Evolutionary conservation across 2,329 filamentous ascomycete species (phyloP).

Genomic region (Grosmannia huntii): DNA sequence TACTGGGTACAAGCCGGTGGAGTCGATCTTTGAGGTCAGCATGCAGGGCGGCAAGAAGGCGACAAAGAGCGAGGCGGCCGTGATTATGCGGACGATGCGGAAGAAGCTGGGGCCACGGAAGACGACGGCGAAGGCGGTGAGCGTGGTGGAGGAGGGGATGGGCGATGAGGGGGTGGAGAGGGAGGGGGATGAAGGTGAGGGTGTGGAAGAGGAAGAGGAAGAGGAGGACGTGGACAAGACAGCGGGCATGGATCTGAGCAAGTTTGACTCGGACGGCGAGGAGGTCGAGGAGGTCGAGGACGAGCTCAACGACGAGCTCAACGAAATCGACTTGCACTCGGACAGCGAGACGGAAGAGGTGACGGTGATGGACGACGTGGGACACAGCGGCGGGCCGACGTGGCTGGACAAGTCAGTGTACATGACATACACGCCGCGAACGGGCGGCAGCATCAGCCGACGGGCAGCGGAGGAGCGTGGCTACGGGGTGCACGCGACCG

Average conservation of each 20-base stretch:
- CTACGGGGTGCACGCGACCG: constrained; percentile 83
- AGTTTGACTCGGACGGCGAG: constrained; percentile 22
- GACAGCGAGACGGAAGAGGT: constrained; percentile 41
- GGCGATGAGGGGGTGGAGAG: constrained; percentile 23
- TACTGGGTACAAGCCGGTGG: constrained; percentile 74
- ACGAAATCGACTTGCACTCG: constrained; percentile 21
- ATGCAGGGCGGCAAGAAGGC: constrained; percentile 53
- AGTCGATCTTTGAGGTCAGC: constrained; percentile 94
- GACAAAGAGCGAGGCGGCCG: constrained; percentile 50
- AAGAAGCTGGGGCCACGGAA: constrained; percentile 53
- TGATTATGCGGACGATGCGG: constrained; percentile 62
- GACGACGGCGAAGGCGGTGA: constrained; percentile 31
- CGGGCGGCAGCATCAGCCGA: constrained; percentile 38
- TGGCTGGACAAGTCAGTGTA: constrained; percentile 84
- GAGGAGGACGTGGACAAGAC: neutral
- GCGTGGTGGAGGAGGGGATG: constrained; percentile 40
- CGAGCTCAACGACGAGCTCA: constrained; percentile 20
- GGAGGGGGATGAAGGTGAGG: constrained; percentile 20
- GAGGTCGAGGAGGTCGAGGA: constrained; percentile 21
- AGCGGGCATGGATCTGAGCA: neutral
- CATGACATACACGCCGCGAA: constrained; percentile 88
- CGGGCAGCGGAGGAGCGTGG: constrained; percentile 70
- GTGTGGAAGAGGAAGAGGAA: constrained; percentile 22
- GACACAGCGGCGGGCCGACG: constrained; percentile 28
- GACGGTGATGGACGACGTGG: constrained; percentile 50